phyloP scores from a whole-genome alignment of 116 monocot genomes.

The Iris pallida region DNA sequence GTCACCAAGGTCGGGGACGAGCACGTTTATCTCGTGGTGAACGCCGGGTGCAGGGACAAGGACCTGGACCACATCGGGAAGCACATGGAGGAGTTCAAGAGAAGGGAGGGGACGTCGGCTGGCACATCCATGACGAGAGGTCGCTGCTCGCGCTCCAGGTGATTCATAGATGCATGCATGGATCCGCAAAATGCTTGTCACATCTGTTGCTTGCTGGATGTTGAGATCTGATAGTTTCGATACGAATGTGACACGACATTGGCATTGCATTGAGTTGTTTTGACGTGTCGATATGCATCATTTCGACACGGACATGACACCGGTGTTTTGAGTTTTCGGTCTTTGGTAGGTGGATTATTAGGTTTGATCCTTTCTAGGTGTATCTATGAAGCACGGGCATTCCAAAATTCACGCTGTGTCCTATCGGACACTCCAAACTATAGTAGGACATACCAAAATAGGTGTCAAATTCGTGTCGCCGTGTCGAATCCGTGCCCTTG shows the following conservation, averaged over 20 bases:
- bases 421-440: no score
- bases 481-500: no score
- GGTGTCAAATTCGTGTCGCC: no score
- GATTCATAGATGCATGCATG: not conserved
- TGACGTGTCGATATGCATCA: not conserved
- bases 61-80: conserved; percentile 90
- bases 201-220: not conserved
- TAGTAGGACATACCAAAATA: no score
- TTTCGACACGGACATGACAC: not conserved
- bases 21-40: conserved; percentile 85
- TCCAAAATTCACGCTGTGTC: no score
- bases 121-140: conserved; percentile 91
- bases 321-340: no score
- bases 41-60: conserved; percentile 95
- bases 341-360: no score
- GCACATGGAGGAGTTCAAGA: conserved; percentile 84
- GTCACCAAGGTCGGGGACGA: conserved; percentile 78
- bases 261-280: not conserved
- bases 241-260: not conserved
- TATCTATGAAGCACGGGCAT: no score
- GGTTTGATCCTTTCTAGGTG: no score
- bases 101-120: conserved; percentile 73
- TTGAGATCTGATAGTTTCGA: not conserved
- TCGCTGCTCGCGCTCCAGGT: conserved; percentile 98
- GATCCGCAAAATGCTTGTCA: not conserved